Evolutionary conservation across 352 stramenopile species (phyloP), one percentile per base, ranked within the genome.

Genomic region (Salisapilia sapeloensis): DNA sequence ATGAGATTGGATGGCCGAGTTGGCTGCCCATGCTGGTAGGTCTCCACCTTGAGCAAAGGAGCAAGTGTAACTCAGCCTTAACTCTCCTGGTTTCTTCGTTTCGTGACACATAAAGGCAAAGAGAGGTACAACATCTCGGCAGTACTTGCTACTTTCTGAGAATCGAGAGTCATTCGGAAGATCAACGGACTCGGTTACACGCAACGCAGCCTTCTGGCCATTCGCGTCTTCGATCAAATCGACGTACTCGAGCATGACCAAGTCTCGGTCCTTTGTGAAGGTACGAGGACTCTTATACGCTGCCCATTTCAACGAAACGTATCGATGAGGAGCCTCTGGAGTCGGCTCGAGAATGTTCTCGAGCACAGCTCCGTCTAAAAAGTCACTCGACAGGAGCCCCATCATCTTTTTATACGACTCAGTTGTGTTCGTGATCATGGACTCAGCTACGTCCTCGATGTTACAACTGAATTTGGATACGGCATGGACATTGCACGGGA

Each of bases 41-140:
- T 89, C 69, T 14, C 69, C 69, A 32, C 85, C 83, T 37, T 76
- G 79, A 51, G 83, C 69, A 41, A 90, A 80, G 46, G 79, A 84
- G 56, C 74, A 86, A 30, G 70, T 84, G 51, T 90, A 90, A 14
- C 70, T 86, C 60, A 90, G 67, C 24, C 66, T 67, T 16, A 90
- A 52, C 46, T 90, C 70, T n/a, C 61, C 67, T 2, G 46, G 36
- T 13, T 74, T 61, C 42, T 80, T 81, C 29, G 74, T 90, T 30
- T 67, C 82, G 50, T 86, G 63, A 55, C 84, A 90, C 60, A 90
- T 83, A 39, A 85, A 86, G 9, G 70, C 74, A 50, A 86, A 79
- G 39, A 90, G 60, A 24, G 67, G 74, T 30, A 82, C 67, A 24
- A 77, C 54, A 41, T 85, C 74, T 18, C 74, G 64, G 10, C 56